Evolutionary conservation across 148 eudicot genomes (phyloP).

Genomic region (Simmondsia chinensis): DNA sequence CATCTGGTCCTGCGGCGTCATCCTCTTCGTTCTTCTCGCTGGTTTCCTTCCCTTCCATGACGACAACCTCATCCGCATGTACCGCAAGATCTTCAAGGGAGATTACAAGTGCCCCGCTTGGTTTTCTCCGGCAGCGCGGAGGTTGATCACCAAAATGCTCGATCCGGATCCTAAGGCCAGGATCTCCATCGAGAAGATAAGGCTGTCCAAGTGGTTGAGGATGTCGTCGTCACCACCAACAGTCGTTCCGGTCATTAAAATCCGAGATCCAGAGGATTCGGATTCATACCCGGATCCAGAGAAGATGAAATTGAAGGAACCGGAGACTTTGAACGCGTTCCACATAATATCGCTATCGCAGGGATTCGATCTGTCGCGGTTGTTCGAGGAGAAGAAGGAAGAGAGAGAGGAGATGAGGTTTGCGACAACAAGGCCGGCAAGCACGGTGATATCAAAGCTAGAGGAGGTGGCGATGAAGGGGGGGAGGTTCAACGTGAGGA

Average conservation of each 20-base stretch:
- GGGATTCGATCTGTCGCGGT: conserved; percentile 57
- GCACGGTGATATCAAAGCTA: conserved; percentile 44
- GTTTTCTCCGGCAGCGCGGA: conserved; percentile 41
- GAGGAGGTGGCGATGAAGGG: conserved; percentile 41
- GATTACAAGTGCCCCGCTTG: conserved; percentile 69
- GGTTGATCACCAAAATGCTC: conserved; percentile 38
- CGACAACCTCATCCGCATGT: conserved; percentile 51
- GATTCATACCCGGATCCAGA: too few species aligned
- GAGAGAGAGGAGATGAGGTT: conserved; percentile 49
- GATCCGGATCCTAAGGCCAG: conserved; percentile 62
- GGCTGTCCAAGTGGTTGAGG: conserved; percentile 46
- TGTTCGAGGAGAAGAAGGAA: conserved; percentile 35
- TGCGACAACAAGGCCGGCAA: conserved; percentile 37
- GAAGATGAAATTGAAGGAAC: conserved; percentile 11
- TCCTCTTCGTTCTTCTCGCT: conserved; percentile 50
- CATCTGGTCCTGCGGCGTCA: conserved; percentile 77
- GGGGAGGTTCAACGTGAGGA: conserved; percentile 38
- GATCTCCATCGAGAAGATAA: conserved; percentile 35
- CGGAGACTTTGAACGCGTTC: conserved; percentile 55
- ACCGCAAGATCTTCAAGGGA: conserved; percentile 46
- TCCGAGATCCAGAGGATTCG: too few species aligned
- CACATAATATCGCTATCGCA: conserved; percentile 72
- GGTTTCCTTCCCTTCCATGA: conserved; percentile 69
- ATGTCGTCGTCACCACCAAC: not conserved
- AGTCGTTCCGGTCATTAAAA: too few species aligned